Evolutionary conservation across 2,329 filamentous ascomycete genomes (phyloP).

Genomic region (Coleophoma crateriformis): DNA sequence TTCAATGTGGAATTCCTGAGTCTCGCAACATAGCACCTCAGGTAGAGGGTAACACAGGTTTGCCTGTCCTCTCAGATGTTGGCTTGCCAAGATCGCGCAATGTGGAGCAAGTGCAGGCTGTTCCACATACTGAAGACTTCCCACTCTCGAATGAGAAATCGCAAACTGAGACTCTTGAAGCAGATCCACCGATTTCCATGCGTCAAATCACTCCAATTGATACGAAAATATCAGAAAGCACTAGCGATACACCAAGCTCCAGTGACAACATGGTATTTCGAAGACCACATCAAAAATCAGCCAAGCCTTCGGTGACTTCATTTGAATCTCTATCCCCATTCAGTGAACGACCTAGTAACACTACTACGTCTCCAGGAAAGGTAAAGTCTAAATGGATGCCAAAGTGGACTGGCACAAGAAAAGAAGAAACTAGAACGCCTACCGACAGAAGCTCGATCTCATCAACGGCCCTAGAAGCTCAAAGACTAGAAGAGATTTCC

Average conservation of each 20-base stretch:
- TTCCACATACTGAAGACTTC: no score
- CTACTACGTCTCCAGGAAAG: slow-evolving; percentile 13
- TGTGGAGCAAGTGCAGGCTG: no score
- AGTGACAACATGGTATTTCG: no score
- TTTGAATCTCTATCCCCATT: slow-evolving; percentile 11
- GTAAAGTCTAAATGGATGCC: slow-evolving; percentile 27
- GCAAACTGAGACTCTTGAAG: no score
- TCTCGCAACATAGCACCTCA: no score
- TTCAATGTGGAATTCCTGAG: slow-evolving; percentile 1
- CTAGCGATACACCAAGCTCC: not conserved
- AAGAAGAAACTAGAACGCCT: slow-evolving; percentile 18
- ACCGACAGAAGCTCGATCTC: slow-evolving; percentile 32
- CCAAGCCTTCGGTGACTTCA: slow-evolving; percentile 9
- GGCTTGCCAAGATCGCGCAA: no score
- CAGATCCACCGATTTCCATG: no score
- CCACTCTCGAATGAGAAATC: no score
- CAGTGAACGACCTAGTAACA: slow-evolving; percentile 9
- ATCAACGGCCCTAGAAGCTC: slow-evolving; percentile 26
- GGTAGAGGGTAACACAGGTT: no score
- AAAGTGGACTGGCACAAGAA: slow-evolving; percentile 20
- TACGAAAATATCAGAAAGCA: not conserved
- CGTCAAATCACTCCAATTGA: no score
- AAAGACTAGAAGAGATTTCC: slow-evolving; percentile 33
- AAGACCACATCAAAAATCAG: no score
- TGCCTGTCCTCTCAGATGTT: no score